phyloP scores from a whole-genome alignment of 2,329 filamentous ascomycete genomes.

The Fusarium guadeloupense region DNA sequence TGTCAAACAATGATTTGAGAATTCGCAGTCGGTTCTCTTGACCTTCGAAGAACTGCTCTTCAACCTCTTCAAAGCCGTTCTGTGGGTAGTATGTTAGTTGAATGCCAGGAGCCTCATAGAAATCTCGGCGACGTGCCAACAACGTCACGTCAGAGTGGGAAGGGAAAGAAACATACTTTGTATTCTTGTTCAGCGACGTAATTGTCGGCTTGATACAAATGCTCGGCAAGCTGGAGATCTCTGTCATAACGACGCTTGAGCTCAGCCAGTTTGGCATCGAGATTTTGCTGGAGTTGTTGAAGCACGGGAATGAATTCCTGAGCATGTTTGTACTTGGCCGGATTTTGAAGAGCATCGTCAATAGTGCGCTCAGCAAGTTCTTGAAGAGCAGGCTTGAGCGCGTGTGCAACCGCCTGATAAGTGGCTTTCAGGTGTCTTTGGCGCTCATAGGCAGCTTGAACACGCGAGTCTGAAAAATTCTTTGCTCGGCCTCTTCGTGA shows the following conservation, averaged over 20 bases:
- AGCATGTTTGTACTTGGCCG: slow-evolving; percentile 61
- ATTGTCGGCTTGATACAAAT: slow-evolving; percentile 47
- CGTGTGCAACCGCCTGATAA: slow-evolving; percentile 69
- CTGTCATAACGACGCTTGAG: slow-evolving; percentile 47
- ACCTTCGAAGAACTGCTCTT: slow-evolving; percentile 55
- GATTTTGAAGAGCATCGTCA: slow-evolving; percentile 64
- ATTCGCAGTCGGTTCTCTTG: slow-evolving; percentile 58
- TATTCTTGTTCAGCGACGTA: slow-evolving; percentile 50
- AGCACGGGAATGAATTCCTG: slow-evolving; percentile 63
- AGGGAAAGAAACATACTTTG: slow-evolving; percentile 46
- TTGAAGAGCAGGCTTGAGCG: slow-evolving; percentile 70
- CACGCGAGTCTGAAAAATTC: slow-evolving; percentile 62
- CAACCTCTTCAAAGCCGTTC: slow-evolving; percentile 52
- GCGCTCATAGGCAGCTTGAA: slow-evolving; percentile 69
- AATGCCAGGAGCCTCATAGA: slow-evolving; percentile 32
- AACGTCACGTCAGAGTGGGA: slow-evolving; percentile 30
- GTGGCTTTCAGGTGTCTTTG: slow-evolving; percentile 72
- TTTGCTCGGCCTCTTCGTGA: slow-evolving; percentile 63
- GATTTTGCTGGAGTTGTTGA: slow-evolving; percentile 55
- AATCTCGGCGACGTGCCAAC: slow-evolving; percentile 34
- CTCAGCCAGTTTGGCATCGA: slow-evolving; percentile 46
- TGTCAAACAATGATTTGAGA: slow-evolving; percentile 55
- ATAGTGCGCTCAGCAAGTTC: slow-evolving; percentile 70
- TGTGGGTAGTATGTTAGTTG: slow-evolving; percentile 38
- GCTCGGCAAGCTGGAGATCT: slow-evolving; percentile 52